Conservation (phyloP, 1,139 yeast genomes). For the Zygosaccharomyces sapae region DNA sequence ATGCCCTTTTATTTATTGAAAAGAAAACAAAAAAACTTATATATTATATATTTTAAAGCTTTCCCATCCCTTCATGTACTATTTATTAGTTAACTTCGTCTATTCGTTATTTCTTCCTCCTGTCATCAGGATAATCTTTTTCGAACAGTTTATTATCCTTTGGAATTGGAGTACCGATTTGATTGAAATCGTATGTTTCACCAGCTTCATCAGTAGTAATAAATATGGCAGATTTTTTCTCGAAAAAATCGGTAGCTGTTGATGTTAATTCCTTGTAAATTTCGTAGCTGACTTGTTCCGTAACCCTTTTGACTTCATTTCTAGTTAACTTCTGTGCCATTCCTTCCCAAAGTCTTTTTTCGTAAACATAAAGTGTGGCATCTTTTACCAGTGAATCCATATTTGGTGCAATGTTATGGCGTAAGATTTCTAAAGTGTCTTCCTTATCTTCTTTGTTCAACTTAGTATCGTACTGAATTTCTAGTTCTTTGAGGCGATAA, state of each 20-base stretch:
- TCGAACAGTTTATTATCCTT: constrained; percentile 6
- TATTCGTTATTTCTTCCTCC: background rate
- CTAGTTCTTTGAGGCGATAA: constrained; percentile 31
- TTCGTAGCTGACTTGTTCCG: constrained; percentile 7
- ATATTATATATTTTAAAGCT: too few species aligned
- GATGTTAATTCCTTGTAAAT: constrained; percentile 9
- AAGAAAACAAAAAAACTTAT: too few species aligned
- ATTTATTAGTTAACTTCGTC: too few species aligned
- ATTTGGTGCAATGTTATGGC: constrained; percentile 15
- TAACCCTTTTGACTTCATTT: background rate
- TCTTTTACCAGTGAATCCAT: constrained; percentile 28
- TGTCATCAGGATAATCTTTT: constrained; percentile 6
- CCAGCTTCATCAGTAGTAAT: background rate
- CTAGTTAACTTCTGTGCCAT: constrained; percentile 7
- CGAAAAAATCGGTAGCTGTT: constrained; percentile 1
- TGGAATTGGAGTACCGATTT: constrained; percentile 2
- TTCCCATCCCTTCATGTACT: too few species aligned
- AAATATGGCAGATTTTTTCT: constrained; percentile 3
- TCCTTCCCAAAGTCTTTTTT: constrained; percentile 22
- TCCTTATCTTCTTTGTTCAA: constrained; percentile 16
- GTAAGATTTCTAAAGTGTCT: constrained; percentile 15
- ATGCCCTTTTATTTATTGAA: too few species aligned
- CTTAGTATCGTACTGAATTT: constrained; percentile 21
- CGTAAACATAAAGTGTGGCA: constrained; percentile 24
- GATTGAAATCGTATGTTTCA: constrained; percentile 3